phyloP scores from a whole-genome alignment of 2,329 filamentous ascomycete genomes.

The Fusarium praegraminearum region DNA sequence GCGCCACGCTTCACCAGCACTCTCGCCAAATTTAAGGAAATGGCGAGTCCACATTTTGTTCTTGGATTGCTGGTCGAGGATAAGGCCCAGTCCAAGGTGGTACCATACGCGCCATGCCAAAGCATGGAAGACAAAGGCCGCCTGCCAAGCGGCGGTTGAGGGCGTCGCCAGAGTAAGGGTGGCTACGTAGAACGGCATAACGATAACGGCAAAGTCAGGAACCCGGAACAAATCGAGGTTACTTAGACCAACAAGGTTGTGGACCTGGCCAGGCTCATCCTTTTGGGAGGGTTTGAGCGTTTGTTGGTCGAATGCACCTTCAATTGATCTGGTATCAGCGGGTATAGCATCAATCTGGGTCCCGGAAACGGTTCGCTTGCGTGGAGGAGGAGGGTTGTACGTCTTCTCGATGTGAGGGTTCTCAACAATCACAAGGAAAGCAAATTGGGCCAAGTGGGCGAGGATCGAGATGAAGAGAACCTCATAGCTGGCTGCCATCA shows the following conservation, averaged over 20 bases:
- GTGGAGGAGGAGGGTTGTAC: slow-evolving; percentile 90
- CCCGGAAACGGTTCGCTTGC: slow-evolving; percentile 62
- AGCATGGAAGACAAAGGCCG: slow-evolving; percentile 84
- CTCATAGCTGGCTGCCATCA: slow-evolving; percentile 98
- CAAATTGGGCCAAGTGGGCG: slow-evolving; percentile 93
- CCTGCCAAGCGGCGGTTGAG: slow-evolving; percentile 78
- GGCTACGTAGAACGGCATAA: slow-evolving; percentile 81
- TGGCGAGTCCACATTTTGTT: slow-evolving; percentile 96
- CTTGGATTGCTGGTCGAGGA: slow-evolving; percentile 87
- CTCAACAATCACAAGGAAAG: slow-evolving; percentile 90
- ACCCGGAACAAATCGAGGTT: slow-evolving; percentile 92
- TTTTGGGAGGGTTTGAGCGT: slow-evolving; percentile 44
- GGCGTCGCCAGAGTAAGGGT: slow-evolving; percentile 81
- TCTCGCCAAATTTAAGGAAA: slow-evolving; percentile 97
- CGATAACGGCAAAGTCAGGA: slow-evolving; percentile 83
- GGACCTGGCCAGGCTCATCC: slow-evolving; percentile 73
- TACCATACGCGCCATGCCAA: slow-evolving; percentile 91
- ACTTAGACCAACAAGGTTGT: slow-evolving; percentile 83
- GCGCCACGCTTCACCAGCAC: slow-evolving; percentile 89
- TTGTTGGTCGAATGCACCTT: slow-evolving; percentile 44
- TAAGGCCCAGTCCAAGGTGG: slow-evolving; percentile 84
- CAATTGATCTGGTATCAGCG: slow-evolving; percentile 43
- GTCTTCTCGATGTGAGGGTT: slow-evolving; percentile 98
- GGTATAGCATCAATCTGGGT: slow-evolving; percentile 49
- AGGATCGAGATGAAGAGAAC: slow-evolving; percentile 97